Evolutionary conservation across 768 basidiomycete genomes (phyloP), one percentile per base, ranked within the genome.

Genomic region (Crassisporium funariophilum): DNA sequence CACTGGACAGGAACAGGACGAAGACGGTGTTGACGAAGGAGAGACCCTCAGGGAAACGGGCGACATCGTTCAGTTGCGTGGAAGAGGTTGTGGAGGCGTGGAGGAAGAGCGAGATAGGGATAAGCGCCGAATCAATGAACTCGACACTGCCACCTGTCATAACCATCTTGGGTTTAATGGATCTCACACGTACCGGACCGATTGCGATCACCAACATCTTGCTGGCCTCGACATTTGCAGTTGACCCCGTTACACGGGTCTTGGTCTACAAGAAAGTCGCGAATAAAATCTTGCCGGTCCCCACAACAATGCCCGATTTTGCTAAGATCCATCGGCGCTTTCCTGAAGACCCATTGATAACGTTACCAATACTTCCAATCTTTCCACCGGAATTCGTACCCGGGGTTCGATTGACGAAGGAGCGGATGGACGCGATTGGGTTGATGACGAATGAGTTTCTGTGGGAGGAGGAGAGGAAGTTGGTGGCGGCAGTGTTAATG

Each of bases 401-500:
- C 1, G 48, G 44, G 1, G 33, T 33, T 0, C 39, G 60, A 2
- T 65, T 63, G 25, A 66, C 57, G 0, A 15, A 47, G 15, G 65
- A 65, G 36, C 6, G 52, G 2, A 58, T 46, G 23, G 50, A 54
- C 0, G 44, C 43, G 0, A 35, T 62, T 2, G 55, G 62, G 1
- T 29, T 56, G 0, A 50, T 52, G 4, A 41, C 55, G 4, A 22
- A 35, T 0, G 50, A 42, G 2, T 75, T 74, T 42, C 59, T 77
- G 0, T 63, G 44, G 56, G 53, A 57, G 0, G 64, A 67, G 16
- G 71, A 74, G 35, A 46, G 50, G 4, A 57, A 56, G 6, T 46
- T 75, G 3, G 19, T 67, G 1, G 61, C 71, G 22, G 56, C 70
- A n/a, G 37, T 72, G 2, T 55, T 76, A 45, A 52, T 41, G 15